Percentiles rank a stretch among this genome's conserved stretches.
phyloP scores from a whole-genome alignment of 2,329 filamentous ascomycete genomes.

The Paracoccidioides brasiliensis region DNA sequence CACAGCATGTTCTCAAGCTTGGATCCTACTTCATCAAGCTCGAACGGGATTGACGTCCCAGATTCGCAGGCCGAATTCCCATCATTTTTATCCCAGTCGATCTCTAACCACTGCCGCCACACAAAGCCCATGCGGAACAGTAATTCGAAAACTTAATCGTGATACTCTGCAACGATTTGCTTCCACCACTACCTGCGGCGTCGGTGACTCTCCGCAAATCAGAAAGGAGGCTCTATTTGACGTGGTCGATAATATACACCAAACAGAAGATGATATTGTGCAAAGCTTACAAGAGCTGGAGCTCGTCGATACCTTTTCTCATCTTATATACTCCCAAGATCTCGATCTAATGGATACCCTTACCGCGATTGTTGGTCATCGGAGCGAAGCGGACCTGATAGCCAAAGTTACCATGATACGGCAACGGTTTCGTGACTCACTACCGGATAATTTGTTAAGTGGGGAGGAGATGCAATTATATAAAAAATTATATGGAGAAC shows the following conservation, averaged over 20 bases:
- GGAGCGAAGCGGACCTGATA: constrained; percentile 22
- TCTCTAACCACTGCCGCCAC: background rate
- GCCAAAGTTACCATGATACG: constrained; percentile 52
- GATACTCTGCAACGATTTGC: constrained; percentile 3
- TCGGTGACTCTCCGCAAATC: constrained; percentile 12
- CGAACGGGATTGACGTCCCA: constrained; percentile 12
- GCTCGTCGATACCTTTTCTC: constrained; percentile 17
- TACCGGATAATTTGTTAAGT: constrained; percentile 59
- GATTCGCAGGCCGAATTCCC: constrained; percentile 6
- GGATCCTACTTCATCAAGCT: constrained; percentile 16
- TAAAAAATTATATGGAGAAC: constrained; percentile 66
- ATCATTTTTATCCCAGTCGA: background rate
- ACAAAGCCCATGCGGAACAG: background rate
- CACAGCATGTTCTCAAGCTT: constrained; percentile 17
- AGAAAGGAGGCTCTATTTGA: constrained; percentile 22
- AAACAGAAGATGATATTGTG: constrained; percentile 23
- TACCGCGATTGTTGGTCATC: constrained; percentile 19
- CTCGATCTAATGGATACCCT: constrained; percentile 19
- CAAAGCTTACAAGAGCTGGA: constrained; percentile 24
- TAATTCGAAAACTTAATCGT: background rate
- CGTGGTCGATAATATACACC: constrained; percentile 26
- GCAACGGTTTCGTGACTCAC: constrained; percentile 60
- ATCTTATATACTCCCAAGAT: constrained; percentile 15
- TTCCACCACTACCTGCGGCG: background rate
- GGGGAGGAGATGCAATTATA: constrained; percentile 63